Percentiles rank a stretch among this genome's conserved stretches.
phyloP scores from a whole-genome alignment of 768 basidiomycete species.

The Mycena olivaceomarginata region DNA sequence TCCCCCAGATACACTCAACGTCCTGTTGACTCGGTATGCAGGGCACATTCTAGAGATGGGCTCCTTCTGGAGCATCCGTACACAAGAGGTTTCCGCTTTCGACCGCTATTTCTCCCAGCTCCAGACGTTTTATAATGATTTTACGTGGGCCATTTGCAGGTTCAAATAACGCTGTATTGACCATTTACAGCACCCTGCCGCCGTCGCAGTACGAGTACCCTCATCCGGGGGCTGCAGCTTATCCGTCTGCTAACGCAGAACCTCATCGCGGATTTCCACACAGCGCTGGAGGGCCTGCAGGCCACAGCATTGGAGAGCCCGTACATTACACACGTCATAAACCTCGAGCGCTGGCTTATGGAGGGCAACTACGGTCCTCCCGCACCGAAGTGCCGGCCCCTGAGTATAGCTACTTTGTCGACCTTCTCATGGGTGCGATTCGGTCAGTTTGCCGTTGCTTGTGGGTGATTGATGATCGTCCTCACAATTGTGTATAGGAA shows the following conservation, averaged over 20 bases:
- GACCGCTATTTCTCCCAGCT: slow-evolving; percentile 96
- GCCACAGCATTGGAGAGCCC: slow-evolving; percentile 81
- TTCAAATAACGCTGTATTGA: slow-evolving; percentile 5
- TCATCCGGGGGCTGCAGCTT: slow-evolving; percentile 94
- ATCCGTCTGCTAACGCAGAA: slow-evolving; percentile 96
- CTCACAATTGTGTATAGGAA: slow-evolving; percentile 70
- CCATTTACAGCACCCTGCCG: slow-evolving; percentile 83
- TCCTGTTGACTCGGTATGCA: slow-evolving; percentile 53
- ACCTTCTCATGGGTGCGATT: slow-evolving; percentile 95
- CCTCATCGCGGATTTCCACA: slow-evolving; percentile 98
- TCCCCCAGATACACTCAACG: not conserved
- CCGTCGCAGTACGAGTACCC: slow-evolving; percentile 92
- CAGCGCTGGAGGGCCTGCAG: slow-evolving; percentile 93
- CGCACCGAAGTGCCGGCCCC: slow-evolving; percentile 94
- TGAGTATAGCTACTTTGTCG: slow-evolving; percentile 96
- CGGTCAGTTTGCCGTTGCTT: slow-evolving; percentile 70
- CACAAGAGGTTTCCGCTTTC: slow-evolving; percentile 93
- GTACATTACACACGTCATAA: slow-evolving; percentile 89
- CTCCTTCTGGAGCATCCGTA: slow-evolving; percentile 94
- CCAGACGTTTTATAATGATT: slow-evolving; percentile 92
- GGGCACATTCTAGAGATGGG: slow-evolving; percentile 98
- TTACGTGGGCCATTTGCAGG: slow-evolving; percentile 66
- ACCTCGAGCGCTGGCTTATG: slow-evolving; percentile 98
- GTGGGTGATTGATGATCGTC: not conserved
- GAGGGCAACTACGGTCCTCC: slow-evolving; percentile 98